A percentile compares a stretch with the other conserved stretches of the same genome.
These are phyloP conservation scores for Chlorella vulgaris DNA, from an alignment of 139 green algal genomes.

Conservation along the genomic window DNA sequence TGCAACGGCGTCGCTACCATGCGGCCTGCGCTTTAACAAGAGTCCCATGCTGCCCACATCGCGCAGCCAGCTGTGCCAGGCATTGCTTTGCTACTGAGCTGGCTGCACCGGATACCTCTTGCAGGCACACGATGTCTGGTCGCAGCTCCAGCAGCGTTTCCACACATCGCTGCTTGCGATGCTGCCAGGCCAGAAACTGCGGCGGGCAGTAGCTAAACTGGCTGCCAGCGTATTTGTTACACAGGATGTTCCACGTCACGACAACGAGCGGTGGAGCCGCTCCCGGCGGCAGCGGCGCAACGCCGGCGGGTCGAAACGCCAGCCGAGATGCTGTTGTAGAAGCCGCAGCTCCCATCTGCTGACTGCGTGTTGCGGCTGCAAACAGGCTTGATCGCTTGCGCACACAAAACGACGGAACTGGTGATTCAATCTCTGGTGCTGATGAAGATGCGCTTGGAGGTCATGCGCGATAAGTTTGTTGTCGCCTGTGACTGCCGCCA, in stretches of 20 bases:
- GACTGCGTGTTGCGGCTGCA: background rate
- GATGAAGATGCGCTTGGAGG: no score
- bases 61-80: no score
- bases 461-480: no score
- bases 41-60: no score
- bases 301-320: background rate
- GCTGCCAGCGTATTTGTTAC: slow-evolving; percentile 47
- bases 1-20: no score
- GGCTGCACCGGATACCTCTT: no score
- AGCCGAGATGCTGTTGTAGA: background rate
- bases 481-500: no score
- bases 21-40: no score
- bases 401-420: background rate
- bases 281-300: background rate
- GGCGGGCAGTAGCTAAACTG: slow-evolving; percentile 52
- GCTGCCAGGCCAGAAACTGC: slow-evolving; percentile 29
- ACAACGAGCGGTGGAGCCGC: background rate
- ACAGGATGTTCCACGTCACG: slow-evolving; percentile 54
- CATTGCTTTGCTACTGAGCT: no score
- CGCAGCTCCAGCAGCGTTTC: slow-evolving; percentile 37
- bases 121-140: slow-evolving; percentile 61
- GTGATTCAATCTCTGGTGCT: no score
- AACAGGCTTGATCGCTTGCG: background rate
- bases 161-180: slow-evolving; percentile 48
- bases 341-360: background rate